These are phyloP conservation scores for Gracilaria gracilis DNA, from an alignment of 23 red algal species.

Conservation along the genomic window DNA sequence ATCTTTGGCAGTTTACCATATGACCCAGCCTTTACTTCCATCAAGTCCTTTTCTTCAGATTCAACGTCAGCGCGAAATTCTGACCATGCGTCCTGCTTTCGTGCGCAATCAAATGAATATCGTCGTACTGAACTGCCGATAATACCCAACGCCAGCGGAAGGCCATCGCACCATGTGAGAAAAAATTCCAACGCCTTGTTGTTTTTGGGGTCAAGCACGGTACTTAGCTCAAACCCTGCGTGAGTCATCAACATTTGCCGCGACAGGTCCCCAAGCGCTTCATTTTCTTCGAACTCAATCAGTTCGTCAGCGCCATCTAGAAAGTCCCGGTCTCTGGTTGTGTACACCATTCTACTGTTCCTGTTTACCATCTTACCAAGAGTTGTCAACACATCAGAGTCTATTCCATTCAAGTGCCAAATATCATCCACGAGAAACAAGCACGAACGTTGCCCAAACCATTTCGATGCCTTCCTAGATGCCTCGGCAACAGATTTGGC, in stretches of 20 bases:
- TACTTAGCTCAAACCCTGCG: neutral
- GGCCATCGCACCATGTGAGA: neutral
- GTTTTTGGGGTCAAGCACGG: neutral
- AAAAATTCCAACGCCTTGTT: neutral
- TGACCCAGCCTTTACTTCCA: neutral
- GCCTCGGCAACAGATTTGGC: neutral
- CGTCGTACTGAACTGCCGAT: neutral
- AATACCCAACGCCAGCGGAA: neutral
- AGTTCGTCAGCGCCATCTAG: neutral
- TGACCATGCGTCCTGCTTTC: neutral
- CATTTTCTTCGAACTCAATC: neutral
- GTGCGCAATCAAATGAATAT: neutral
- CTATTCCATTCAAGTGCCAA: neutral
- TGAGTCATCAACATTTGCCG: neutral
- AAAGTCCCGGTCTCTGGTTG: neutral
- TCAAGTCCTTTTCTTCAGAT: neutral
- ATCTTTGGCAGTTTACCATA: neutral
- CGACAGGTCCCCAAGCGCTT: neutral
- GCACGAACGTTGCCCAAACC: neutral
- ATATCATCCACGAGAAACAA: slow-evolving; percentile 39
- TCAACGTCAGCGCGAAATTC: neutral
- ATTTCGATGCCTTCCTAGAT: neutral
- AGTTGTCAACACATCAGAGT: neutral
- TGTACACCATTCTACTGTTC: slow-evolving; percentile 1
- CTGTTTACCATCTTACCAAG: neutral